Conservation (phyloP, 176 grass and related monocot genomes). For the Calamus simplicifolius region DNA sequence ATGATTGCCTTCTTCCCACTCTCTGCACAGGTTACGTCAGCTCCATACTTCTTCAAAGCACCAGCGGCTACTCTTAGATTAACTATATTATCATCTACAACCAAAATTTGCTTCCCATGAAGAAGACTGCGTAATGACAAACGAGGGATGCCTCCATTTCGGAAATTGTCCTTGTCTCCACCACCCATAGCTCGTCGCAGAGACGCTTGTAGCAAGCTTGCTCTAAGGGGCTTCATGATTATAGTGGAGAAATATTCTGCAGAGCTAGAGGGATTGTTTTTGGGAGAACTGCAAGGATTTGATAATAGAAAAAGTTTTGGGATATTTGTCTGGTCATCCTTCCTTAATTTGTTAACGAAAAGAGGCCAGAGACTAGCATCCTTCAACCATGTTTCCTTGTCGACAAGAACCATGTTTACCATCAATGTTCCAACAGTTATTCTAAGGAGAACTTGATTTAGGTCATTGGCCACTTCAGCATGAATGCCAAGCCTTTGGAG, state of each 20-base stretch:
- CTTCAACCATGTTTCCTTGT: slow-evolving; percentile 68
- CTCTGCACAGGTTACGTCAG: slow-evolving; percentile 59
- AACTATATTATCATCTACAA: slow-evolving; percentile 87
- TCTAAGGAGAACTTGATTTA: slow-evolving; percentile 53
- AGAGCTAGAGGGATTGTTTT: slow-evolving; percentile 32
- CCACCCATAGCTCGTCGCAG: slow-evolving; percentile 57
- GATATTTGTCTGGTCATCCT: slow-evolving; percentile 32
- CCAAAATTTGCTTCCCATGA: slow-evolving; percentile 73
- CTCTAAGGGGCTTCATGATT: slow-evolving; percentile 88
- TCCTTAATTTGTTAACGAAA: slow-evolving; percentile 52
- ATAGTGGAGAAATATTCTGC: slow-evolving; percentile 57
- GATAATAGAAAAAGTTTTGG: slow-evolving; percentile 76
- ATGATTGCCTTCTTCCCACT: slow-evolving; percentile 65
- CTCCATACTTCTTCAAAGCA: slow-evolving; percentile 91
- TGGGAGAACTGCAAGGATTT: slow-evolving; percentile 47
- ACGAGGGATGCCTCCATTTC: slow-evolving; percentile 52
- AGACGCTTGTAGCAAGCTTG: slow-evolving; percentile 75
- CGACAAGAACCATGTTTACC: slow-evolving; percentile 74
- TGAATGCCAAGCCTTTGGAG: slow-evolving; percentile 80
- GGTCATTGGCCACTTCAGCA: slow-evolving; percentile 41
- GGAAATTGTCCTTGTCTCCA: slow-evolving; percentile 35
- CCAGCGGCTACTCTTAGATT: slow-evolving; percentile 94
- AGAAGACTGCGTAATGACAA: slow-evolving; percentile 62
- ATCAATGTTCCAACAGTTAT: slow-evolving; percentile 27
- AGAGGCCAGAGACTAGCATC: slow-evolving; percentile 41